Evolutionary conservation across 164 flowering plant genomes (phyloP), one percentile per base, ranked within the genome.

Genomic region (Chloranthus sessilifolius): DNA sequence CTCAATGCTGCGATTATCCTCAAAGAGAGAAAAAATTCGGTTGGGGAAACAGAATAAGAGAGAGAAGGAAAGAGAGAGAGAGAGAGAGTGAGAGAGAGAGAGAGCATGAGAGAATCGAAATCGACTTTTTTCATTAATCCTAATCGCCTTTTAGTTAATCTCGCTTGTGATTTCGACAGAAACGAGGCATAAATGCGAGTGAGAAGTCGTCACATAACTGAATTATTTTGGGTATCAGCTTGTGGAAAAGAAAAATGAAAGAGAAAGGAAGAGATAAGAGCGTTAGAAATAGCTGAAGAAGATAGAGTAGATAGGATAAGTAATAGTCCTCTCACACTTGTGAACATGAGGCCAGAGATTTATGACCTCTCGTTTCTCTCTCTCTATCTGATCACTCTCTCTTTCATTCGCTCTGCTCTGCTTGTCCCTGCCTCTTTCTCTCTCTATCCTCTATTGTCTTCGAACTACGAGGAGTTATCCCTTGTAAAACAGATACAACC

Each of bases 341-440:
- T 25, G 50, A 62, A 45, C 52, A 64, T 26, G 63, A 63, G 70
- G 73, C 55, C 58, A 50, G 43, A 43, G 55, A 80, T 66, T 80
- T 69, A 21, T 30, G 74, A 64, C 91, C 91, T 78, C 79, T 76
- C 90, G 55, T 78, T 70, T 72, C 58, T 44, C 50, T 38, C 22
- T 53, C 7, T 22, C 21, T 19, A 14, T n/a, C n/a, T 29, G 43
- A 38, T 28, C 54, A 33, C 16, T 21, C 26, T 12, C 14, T 2
- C 30, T 42, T 16, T 35, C 24, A 1, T 21, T 48, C 24, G 35
- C 38, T 44, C 56, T 4, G 24, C 33, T 2, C 16, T 3, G 1
- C 19, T 16, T 40, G 14, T 21, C 21, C 43, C 20, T 40, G 19
- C 21, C 43, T 19, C 44, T 15, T 23, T 23, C 47, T 10, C 24